phyloP scores from a whole-genome alignment of 148 eudicot species.

The Diospyros lotus region DNA sequence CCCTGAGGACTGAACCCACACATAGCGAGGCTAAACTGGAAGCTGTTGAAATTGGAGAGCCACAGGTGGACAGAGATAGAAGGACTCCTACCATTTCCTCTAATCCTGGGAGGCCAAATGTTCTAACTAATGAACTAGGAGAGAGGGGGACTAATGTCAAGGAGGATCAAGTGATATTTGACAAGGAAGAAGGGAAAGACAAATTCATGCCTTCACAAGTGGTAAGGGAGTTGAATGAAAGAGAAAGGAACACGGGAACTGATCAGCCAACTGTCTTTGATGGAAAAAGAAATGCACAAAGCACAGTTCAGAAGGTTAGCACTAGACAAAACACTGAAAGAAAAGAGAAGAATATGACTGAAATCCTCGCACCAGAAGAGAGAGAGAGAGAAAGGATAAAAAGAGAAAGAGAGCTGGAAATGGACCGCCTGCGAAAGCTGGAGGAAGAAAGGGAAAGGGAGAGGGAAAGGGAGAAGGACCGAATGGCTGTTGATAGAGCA shows the following conservation, averaged over 20 bases:
- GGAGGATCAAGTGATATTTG: slow-evolving; percentile 19
- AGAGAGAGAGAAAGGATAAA: slow-evolving; percentile 35
- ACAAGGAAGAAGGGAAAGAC: slow-evolving; percentile 21
- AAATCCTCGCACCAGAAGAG: slow-evolving; percentile 29
- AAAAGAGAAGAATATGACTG: slow-evolving; percentile 28
- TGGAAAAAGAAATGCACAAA: slow-evolving; percentile 20
- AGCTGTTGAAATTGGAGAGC: slow-evolving; percentile 24
- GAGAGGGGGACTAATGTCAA: slow-evolving; percentile 18
- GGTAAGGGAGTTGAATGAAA: slow-evolving; percentile 25
- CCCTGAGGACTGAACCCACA: slow-evolving; percentile 11
- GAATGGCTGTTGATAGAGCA: slow-evolving; percentile 74
- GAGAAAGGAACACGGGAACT: slow-evolving; percentile 27
- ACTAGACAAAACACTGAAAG: slow-evolving; percentile 27
- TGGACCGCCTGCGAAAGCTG: slow-evolving; percentile 55
- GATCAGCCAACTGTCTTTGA: slow-evolving; percentile 24
- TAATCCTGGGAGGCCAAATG: slow-evolving; percentile 22
- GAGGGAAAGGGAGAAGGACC: slow-evolving; percentile 94
- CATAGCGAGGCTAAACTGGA: slow-evolving; percentile 20
- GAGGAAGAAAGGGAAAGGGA: slow-evolving; percentile 96
- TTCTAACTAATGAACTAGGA: slow-evolving; percentile 22
- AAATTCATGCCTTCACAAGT: slow-evolving; percentile 25
- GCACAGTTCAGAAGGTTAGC: slow-evolving; percentile 21
- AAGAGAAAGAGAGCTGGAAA: slow-evolving; percentile 49
- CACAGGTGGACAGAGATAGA: slow-evolving; percentile 15
- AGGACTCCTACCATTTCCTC: slow-evolving; percentile 14